Conservation (phyloP, 2,329 filamentous ascomycete species). For the Aspergillus transmontanensis region DNA sequence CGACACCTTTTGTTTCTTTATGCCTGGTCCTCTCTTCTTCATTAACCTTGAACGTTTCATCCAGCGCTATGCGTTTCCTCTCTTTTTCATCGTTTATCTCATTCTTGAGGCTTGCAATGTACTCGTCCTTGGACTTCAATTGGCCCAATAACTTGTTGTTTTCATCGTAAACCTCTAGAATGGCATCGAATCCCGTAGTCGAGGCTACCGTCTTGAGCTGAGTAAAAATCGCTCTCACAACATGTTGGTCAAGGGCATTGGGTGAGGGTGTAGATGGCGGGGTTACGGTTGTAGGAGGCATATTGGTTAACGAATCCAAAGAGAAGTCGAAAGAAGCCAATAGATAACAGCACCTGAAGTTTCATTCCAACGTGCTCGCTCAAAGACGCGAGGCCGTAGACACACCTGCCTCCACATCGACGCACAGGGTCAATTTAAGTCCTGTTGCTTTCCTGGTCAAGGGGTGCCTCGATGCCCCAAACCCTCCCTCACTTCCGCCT, state of each 20-base stretch:
- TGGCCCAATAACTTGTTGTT: neutral
- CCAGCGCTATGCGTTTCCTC: neutral
- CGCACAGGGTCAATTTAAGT: neutral
- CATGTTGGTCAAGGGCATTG: neutral
- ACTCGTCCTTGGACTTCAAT: neutral
- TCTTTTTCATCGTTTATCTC: neutral
- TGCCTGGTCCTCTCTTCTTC: neutral
- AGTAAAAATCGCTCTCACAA: neutral
- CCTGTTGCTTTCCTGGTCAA: neutral
- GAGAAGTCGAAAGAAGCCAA: neutral
- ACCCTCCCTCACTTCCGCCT: neutral
- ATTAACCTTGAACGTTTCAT: accelerated
- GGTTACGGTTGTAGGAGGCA: neutral
- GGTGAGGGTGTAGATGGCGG: neutral
- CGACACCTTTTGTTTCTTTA: neutral
- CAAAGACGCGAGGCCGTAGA: too few species aligned
- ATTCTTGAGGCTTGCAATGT: neutral
- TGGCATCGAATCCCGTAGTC: neutral
- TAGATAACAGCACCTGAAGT: neutral
- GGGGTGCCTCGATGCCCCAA: neutral
- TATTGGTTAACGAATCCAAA: neutral
- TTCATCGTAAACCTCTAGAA: neutral
- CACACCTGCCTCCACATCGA: too few species aligned
- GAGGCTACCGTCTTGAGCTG: neutral
- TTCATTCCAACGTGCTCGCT: too few species aligned